These are phyloP conservation scores for Vanilla planifolia DNA, from an alignment of 106 monocot species.

Conservation along the genomic window DNA sequence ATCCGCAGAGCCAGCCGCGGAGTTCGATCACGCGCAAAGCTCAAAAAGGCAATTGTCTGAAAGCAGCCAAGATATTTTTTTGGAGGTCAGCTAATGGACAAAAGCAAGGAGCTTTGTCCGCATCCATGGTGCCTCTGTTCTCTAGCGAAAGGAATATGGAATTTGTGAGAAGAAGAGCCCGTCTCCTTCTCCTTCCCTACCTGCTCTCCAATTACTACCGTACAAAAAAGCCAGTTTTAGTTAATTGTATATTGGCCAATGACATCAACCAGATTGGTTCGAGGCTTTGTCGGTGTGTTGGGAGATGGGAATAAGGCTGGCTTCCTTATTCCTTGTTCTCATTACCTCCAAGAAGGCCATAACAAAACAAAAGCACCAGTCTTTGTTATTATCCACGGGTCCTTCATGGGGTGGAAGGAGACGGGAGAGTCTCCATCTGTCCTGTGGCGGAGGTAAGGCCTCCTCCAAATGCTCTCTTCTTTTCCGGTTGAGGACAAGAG, in stretches of 20 bases:
- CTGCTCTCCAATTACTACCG: background rate
- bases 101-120: constrained; percentile 2
- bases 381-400: background rate
- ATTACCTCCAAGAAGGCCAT: background rate
- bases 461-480: background rate
- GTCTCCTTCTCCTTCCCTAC: background rate
- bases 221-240: background rate
- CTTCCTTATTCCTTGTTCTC: constrained; percentile 5
- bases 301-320: background rate
- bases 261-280: background rate
- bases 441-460: background rate
- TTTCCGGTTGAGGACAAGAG: no score
- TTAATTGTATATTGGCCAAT: background rate
- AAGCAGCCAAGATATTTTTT: background rate
- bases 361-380: background rate
- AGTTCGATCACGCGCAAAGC: background rate
- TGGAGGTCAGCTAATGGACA: background rate
- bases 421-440: background rate
- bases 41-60: background rate
- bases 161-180: background rate
- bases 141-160: background rate
- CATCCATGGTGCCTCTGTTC: background rate
- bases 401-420: background rate
- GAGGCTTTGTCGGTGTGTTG: background rate
- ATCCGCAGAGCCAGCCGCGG: background rate